Base-by-base conservation (phyloP, 768 basidiomycete species). In the Termitomyces sp. region DNA sequence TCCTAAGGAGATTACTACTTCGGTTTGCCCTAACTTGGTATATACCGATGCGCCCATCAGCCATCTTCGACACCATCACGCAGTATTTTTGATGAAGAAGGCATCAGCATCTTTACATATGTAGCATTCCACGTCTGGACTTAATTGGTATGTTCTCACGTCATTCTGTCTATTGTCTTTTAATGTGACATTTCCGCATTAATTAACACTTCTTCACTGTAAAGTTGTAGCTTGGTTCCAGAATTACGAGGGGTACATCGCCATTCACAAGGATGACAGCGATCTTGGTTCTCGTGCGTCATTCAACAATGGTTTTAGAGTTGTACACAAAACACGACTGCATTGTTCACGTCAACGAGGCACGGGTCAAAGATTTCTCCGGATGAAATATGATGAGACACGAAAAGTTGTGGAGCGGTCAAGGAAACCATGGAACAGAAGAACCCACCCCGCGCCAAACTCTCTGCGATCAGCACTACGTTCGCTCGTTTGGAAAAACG, bases 21-120 rank as follows among this genome's bases (percentile, higher is more conserved):
- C 52, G 32, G 46, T 28, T 37, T 47, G 40, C 22, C 26, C 6
- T 6, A 24, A 22, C 38, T 19, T 40, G 9, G 9, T 32, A 32
- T 8, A 9, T 10, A 34, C 12, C 12, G 12, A 34, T 34, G 54
- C 5, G 28, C 54, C 54, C 58, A 59, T 59, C 54, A 59, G n/a
- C 21, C 17, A 54, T 58, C 52, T 49, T 28, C 37, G 22, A 32
- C 49, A 35, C 8, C 54, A 59, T 53, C 58, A 55, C 15, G 54
- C 37, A 44, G 42, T 47, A 14, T 19, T 21, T 32, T 21, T n/a
- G 19, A 32, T 14, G 2, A 21, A 14, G 19, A 47, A 34, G 4
- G 12, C 14, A 47, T 32, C 35, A 6, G 21, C 28, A 21, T 30
- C 14, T 34, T 11, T 46, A 30, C 19, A 21, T 4, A 21, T 21